A percentile compares a stretch with the other conserved stretches of the same genome.
Evolutionary conservation across 345 rosid genomes (phyloP).

Genomic region (Citrus hindsii): DNA sequence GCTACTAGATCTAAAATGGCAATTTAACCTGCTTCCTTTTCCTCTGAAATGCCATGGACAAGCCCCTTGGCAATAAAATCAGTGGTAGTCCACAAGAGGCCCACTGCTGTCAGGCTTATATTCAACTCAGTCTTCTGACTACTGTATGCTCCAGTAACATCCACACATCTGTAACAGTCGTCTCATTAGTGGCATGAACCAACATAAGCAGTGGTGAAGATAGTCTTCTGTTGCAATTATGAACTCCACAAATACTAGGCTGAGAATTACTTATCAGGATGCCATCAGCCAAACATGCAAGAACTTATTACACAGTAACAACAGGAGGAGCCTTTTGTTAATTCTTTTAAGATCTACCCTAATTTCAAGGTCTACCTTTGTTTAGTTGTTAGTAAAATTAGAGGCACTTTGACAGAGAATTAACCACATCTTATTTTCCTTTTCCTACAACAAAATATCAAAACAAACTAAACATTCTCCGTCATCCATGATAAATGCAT

Average conservation of each 20-base stretch:
- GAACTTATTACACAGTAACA: neutral
- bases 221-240: conserved; percentile 4
- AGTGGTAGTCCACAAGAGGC: conserved; percentile 90
- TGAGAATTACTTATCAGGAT: conserved; percentile 5
- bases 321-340: neutral
- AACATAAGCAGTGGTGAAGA: neutral
- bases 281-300: neutral
- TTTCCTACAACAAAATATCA: neutral
- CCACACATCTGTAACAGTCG: conserved; percentile 70
- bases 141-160: conserved; percentile 98
- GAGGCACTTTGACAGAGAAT: neutral
- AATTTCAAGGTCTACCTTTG: neutral
- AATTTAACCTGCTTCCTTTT: conserved; percentile 53
- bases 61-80: conserved; percentile 88
- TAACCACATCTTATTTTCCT: neutral
- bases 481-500: neutral
- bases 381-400: neutral
- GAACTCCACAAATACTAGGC: neutral
- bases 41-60: conserved; percentile 36
- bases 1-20: neutral
- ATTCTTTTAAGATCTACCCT: neutral
- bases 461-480: neutral
- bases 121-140: conserved; percentile 88
- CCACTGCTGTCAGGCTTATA: conserved; percentile 92
- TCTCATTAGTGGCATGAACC: conserved; percentile 16